Conservation (phyloP, 2,329 filamentous ascomycete genomes). For the Fusarium continuum region DNA sequence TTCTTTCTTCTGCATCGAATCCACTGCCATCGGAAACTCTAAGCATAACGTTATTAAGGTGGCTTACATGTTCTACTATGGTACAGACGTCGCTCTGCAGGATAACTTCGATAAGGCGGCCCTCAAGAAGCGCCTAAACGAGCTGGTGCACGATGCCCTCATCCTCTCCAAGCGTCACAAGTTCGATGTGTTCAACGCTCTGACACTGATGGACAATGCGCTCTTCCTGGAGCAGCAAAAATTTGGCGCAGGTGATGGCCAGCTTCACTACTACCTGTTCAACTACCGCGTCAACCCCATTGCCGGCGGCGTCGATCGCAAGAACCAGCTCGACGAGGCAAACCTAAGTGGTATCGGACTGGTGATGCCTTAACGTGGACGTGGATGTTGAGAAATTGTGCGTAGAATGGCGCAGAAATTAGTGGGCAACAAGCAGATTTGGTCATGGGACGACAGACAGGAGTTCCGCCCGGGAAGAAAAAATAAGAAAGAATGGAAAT, state of each 20-base stretch:
- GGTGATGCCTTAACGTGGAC: conserved; percentile 68
- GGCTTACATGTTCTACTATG: conserved; percentile 98
- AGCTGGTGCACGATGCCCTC: conserved; percentile 83
- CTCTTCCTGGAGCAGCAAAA: conserved; percentile 94
- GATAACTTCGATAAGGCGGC: conserved; percentile 62
- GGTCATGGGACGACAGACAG: not conserved
- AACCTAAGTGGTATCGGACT: conserved; percentile 88
- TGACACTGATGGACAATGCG: conserved; percentile 92
- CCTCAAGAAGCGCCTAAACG: conserved; percentile 82
- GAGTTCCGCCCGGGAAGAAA: not conserved
- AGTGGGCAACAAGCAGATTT: not conserved
- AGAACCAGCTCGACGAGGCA: conserved; percentile 79
- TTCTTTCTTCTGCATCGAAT: conserved; percentile 95
- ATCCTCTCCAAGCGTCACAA: conserved; percentile 83
- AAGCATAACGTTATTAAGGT: conserved; percentile 84
- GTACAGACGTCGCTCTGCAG: conserved; percentile 78
- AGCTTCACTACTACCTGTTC: conserved; percentile 96
- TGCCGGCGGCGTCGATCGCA: conserved; percentile 81
- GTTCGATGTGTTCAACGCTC: conserved; percentile 97
- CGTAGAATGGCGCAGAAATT: not conserved
- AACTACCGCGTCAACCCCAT: conserved; percentile 94
- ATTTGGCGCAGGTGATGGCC: conserved; percentile 93
- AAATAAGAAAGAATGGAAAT: conserved; percentile 6
- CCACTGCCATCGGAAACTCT: conserved; percentile 84
- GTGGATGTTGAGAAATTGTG: not conserved